Conservation (phyloP, 148 eudicot genomes). For the Vaccinium vitisidaea region DNA sequence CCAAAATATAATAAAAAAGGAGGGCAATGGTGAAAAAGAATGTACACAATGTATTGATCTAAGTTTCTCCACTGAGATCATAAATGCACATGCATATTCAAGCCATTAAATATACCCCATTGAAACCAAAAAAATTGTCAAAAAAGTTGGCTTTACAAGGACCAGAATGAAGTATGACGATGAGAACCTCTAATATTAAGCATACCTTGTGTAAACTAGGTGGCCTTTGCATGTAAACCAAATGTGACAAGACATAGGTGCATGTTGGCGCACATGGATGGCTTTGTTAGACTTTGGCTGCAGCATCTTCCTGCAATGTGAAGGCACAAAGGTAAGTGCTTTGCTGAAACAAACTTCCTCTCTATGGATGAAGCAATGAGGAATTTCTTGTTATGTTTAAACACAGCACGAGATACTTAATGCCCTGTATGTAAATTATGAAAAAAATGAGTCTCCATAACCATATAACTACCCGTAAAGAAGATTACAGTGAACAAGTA, state of each 20-base stretch:
- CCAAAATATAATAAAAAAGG: not conserved
- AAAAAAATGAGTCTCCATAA: not conserved
- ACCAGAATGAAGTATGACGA: not conserved
- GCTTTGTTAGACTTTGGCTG: slow-evolving; percentile 83
- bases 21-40: not conserved
- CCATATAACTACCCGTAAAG: not conserved
- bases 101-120: not conserved
- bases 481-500: not conserved
- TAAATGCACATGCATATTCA: not conserved
- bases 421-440: no score
- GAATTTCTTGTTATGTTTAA: not conserved
- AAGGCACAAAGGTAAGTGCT: slow-evolving; percentile 14
- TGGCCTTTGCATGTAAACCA: slow-evolving; percentile 75
- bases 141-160: not conserved
- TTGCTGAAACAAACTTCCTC: not conserved
- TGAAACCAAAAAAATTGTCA: not conserved
- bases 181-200: not conserved
- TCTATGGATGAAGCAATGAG: not conserved
- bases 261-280: slow-evolving; percentile 54
- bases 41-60: not conserved
- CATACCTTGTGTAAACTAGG: slow-evolving; percentile 69
- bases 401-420: no score
- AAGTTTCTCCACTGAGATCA: not conserved
- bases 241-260: slow-evolving; percentile 74
- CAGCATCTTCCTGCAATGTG: slow-evolving; percentile 61